Evolutionary conservation across 2,329 filamentous ascomycete species (phyloP).

Genomic region (Hypoxylon sp.): DNA sequence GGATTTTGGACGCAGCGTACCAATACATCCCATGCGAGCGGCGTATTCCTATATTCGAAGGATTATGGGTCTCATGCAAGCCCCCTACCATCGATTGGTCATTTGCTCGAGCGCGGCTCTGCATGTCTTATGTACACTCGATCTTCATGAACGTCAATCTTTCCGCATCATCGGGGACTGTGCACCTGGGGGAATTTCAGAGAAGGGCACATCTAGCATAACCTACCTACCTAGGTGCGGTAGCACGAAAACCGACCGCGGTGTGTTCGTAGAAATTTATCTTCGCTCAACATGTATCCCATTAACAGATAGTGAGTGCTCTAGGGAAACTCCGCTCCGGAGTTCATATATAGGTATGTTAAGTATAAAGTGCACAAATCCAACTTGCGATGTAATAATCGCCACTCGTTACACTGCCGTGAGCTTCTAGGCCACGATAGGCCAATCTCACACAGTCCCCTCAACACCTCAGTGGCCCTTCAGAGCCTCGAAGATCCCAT

Average conservation of each 20-base stretch:
- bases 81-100: constrained; percentile 3
- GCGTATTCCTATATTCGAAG: background rate
- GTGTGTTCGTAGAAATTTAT: constrained; percentile 27
- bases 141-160: background rate
- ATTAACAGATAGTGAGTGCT: constrained; percentile 7
- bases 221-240: background rate
- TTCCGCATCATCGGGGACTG: background rate
- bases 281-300: background rate
- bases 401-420: constrained; percentile 17
- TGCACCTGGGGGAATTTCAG: background rate
- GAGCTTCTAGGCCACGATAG: background rate
- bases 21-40: background rate
- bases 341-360: constrained; percentile 15
- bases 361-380: constrained; percentile 7
- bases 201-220: background rate
- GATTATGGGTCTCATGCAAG: constrained; percentile 7
- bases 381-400: constrained; percentile 14
- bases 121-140: background rate
- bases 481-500: constrained; percentile 46
- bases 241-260: background rate
- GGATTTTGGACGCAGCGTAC: background rate
- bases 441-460: background rate
- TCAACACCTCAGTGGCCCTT: constrained; percentile 11
- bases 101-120: constrained; percentile 8
- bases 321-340: constrained; percentile 28